A percentile compares a stretch with the other conserved stretches of the same genome.
phyloP scores from a whole-genome alignment of 352 stramenopile species.

The Pythium graminicola region DNA sequence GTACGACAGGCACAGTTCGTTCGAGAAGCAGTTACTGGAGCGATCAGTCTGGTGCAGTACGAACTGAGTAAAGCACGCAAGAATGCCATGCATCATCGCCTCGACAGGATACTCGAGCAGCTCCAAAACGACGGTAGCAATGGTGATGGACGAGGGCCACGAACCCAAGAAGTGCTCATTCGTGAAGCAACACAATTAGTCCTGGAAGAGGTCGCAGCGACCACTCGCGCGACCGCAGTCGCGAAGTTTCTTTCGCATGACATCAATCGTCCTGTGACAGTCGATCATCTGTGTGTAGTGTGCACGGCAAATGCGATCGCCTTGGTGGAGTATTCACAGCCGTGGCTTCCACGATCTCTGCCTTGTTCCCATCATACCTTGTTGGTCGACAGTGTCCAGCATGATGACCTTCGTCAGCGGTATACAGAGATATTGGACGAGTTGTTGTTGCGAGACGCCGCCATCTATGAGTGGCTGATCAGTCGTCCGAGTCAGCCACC shows the following conservation, averaged over 20 bases:
- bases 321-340: background rate
- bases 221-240: background rate
- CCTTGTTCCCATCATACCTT: background rate
- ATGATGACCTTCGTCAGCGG: background rate
- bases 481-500: no score
- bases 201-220: background rate
- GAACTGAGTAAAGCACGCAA: conserved; percentile 15
- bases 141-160: background rate
- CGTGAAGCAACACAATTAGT: conserved; percentile 2
- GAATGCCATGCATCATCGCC: conserved; percentile 14
- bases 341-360: background rate
- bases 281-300: conserved; percentile 2
- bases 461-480: background rate
- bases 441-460: background rate
- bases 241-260: background rate
- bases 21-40: background rate
- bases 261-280: background rate
- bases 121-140: conserved; percentile 1
- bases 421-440: background rate
- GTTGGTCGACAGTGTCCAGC: no score
- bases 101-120: conserved; percentile 2
- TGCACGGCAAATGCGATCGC: background rate
- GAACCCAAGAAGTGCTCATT: conserved; percentile 3
- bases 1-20: background rate
- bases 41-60: background rate